Evolutionary conservation across 2,329 filamentous ascomycete species (phyloP).

Genomic region (Didymella segeticola): DNA sequence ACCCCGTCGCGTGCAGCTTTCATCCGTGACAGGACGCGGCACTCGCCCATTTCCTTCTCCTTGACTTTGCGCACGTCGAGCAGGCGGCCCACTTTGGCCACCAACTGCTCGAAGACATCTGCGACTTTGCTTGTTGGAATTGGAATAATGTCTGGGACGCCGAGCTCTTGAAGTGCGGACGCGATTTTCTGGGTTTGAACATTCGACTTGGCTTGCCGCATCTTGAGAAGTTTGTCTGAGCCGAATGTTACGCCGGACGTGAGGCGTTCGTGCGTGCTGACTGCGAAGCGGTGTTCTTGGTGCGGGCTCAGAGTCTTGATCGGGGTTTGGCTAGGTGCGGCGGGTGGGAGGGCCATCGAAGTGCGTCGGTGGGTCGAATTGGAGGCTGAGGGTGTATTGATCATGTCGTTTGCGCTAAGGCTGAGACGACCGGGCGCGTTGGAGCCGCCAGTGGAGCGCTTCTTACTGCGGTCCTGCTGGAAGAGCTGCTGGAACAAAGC

Average conservation of each 20-base stretch:
- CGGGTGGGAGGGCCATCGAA: conserved; percentile 36
- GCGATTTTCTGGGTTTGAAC: conserved; percentile 78
- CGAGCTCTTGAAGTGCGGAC: conserved; percentile 73
- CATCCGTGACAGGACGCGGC: conserved; percentile 47
- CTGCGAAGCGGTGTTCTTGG: conserved; percentile 81
- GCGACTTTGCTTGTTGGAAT: conserved; percentile 79
- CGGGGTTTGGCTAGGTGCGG: conserved; percentile 46
- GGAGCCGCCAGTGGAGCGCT: conserved; percentile 63
- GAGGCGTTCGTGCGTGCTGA: conserved; percentile 84
- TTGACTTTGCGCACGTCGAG: conserved; percentile 76
- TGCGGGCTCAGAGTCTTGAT: conserved; percentile 67
- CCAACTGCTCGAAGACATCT: conserved; percentile 72
- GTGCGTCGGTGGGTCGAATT: conserved; percentile 45
- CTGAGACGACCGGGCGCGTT: conserved; percentile 46
- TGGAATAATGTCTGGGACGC: conserved; percentile 71
- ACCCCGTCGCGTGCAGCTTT: conserved; percentile 33
- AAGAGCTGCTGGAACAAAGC: conserved; percentile 83
- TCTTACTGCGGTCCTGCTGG: conserved; percentile 85
- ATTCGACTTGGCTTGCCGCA: conserved; percentile 77
- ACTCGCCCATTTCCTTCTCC: conserved; percentile 78
- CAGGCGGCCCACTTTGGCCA: conserved; percentile 70
- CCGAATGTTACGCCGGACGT: conserved; percentile 89
- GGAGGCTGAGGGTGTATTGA: conserved; percentile 43
- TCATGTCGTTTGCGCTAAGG: conserved; percentile 46
- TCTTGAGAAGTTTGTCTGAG: conserved; percentile 79